These are phyloP conservation scores for Rosa persica DNA, from an alignment of 306 rosid genomes.

Conservation along the genomic window DNA sequence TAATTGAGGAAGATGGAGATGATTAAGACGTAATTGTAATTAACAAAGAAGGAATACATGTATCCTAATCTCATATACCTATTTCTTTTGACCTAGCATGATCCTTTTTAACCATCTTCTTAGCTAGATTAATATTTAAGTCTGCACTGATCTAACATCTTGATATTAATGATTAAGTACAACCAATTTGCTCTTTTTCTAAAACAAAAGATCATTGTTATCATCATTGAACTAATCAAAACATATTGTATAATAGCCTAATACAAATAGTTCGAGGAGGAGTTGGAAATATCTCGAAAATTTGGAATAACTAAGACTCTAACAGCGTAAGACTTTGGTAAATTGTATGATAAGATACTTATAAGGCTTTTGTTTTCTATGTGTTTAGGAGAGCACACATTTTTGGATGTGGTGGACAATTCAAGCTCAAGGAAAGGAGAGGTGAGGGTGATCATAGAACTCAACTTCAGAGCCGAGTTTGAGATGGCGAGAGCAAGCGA, in stretches of 20 bases:
- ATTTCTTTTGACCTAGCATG: constrained; percentile 3
- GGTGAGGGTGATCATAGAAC: constrained; percentile 66
- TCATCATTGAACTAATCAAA: neutral
- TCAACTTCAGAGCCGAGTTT: constrained; percentile 69
- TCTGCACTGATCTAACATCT: neutral
- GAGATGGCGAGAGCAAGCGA: constrained; percentile 66
- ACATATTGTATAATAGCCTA: neutral
- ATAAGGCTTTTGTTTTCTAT: neutral
- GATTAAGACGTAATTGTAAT: neutral
- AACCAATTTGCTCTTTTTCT: neutral
- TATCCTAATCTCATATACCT: neutral
- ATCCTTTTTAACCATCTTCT: neutral
- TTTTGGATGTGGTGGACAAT: constrained; percentile 60
- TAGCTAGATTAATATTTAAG: neutral
- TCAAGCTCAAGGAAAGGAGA: constrained; percentile 49
- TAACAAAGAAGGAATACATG: neutral
- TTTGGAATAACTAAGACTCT: neutral
- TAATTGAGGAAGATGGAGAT: neutral
- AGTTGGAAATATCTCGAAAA: neutral
- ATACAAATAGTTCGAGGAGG: neutral
- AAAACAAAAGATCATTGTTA: neutral
- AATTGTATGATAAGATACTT: neutral
- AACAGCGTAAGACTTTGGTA: neutral
- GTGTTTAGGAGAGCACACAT: constrained; percentile 64
- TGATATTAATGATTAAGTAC: neutral